These are phyloP conservation scores for Stromatinia cepivora DNA, from an alignment of 2,329 filamentous ascomycete genomes.

Conservation along the genomic window DNA sequence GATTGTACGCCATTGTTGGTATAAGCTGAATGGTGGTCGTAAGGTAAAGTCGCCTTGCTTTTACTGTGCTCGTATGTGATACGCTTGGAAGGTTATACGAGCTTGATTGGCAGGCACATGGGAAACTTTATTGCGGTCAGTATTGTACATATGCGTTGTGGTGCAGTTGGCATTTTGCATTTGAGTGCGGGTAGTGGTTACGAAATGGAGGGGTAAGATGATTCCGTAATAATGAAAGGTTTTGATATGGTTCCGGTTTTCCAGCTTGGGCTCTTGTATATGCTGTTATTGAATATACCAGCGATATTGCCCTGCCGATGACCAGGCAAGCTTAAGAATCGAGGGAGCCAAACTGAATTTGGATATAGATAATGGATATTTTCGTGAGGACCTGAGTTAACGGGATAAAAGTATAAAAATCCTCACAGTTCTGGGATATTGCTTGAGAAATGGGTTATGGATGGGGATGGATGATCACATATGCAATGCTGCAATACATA, in stretches of 20 bases:
- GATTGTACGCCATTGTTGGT: slow-evolving; percentile 11
- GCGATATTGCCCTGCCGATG: neutral
- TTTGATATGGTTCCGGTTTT: neutral
- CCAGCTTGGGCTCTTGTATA: neutral
- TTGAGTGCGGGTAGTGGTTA: neutral
- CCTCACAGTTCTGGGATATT: neutral
- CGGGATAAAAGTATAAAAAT: neutral
- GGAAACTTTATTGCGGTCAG: neutral
- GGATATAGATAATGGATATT: neutral
- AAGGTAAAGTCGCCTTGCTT: neutral
- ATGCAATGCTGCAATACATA: neutral
- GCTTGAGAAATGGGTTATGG: neutral
- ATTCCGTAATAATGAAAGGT: neutral
- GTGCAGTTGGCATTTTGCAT: neutral
- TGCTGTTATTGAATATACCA: neutral
- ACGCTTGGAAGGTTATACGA: neutral
- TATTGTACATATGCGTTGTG: neutral
- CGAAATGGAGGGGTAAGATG: neutral
- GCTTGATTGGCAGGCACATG: neutral
- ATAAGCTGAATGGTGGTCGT: neutral
- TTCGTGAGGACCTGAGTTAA: neutral
- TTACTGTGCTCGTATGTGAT: neutral
- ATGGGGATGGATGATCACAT: neutral
- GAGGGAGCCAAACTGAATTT: neutral
- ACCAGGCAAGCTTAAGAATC: neutral